These are phyloP conservation scores for Phytophthora fragariaefolia DNA, from an alignment of 352 stramenopile species.

Conservation along the genomic window DNA sequence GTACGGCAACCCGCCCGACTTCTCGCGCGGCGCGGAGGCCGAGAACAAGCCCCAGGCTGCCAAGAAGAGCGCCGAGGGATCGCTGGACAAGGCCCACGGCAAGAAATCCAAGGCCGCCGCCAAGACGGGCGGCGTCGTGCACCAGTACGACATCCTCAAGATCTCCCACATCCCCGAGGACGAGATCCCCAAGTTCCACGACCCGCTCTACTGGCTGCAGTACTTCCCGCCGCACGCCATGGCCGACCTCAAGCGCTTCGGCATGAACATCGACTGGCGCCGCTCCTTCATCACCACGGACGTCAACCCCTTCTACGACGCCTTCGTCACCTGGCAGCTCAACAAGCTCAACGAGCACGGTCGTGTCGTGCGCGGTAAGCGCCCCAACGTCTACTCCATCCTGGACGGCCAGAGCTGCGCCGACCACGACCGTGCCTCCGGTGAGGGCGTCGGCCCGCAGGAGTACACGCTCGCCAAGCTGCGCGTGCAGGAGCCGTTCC, in stretches of 20 bases:
- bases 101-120: conserved; percentile 98
- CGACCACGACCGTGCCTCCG: conserved; percentile 98
- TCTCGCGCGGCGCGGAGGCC: conserved; percentile 47
- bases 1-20: conserved; percentile 95
- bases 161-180: conserved; percentile 91
- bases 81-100: conserved; percentile 90
- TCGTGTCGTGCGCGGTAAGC: conserved; percentile 94
- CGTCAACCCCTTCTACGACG: conserved; percentile 99
- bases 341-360: conserved; percentile 94
- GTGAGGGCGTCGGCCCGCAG: conserved; percentile 98
- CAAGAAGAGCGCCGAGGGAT: conserved; percentile 75
- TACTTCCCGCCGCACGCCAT: conserved; percentile 99
- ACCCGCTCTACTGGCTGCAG: conserved; percentile 98
- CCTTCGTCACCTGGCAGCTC: conserved; percentile 99
- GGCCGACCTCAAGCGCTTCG: conserved; percentile 98
- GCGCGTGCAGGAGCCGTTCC: conserved; percentile 84
- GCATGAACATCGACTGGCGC: conserved; percentile 97
- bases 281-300: conserved; percentile 99
- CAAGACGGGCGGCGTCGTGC: conserved; percentile 97
- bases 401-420: conserved; percentile 99
- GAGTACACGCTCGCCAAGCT: conserved; percentile 99
- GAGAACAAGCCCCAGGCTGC: conserved; percentile 30
- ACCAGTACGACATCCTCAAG: conserved; percentile 99
- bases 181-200: conserved; percentile 97
- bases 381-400: conserved; percentile 98